Percentiles rank a stretch among this genome's conserved stretches.
Conservation (phyloP, 805 yeast genomes). For the Kazachstania kunashirensis region DNA sequence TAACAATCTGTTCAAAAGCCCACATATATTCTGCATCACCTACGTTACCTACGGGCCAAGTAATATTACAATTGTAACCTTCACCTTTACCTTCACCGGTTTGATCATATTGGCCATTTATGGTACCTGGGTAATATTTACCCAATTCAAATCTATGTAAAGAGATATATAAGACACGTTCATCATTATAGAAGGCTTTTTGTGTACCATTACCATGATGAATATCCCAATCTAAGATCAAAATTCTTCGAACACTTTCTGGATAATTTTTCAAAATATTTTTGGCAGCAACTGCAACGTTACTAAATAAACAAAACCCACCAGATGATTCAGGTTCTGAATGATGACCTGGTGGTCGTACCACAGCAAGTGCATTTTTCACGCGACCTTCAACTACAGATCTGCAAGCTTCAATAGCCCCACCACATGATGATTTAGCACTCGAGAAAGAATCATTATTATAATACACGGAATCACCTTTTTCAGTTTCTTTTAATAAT, state of each 20-base stretch:
- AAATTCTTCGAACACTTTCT: slow-evolving; percentile 73
- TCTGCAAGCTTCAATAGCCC: slow-evolving; percentile 90
- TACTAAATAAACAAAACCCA: slow-evolving; percentile 91
- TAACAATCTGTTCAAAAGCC: slow-evolving; percentile 74
- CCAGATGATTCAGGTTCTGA: slow-evolving; percentile 97
- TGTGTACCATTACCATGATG: slow-evolving; percentile 99
- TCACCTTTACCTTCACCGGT: slow-evolving; percentile 80
- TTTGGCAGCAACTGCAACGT: slow-evolving; percentile 95
- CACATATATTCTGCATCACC: slow-evolving; percentile 92
- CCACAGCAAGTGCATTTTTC: slow-evolving; percentile 86
- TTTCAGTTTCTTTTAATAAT: slow-evolving; percentile 72
- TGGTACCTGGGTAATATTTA: slow-evolving; percentile 87
- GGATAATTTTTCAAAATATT: slow-evolving; percentile 74
- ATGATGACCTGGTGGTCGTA: slow-evolving; percentile 98
- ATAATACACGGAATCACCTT: slow-evolving; percentile 89
- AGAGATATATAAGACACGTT: slow-evolving; percentile 82
- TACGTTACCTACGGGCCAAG: slow-evolving; percentile 89
- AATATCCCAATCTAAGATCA: slow-evolving; percentile 93
- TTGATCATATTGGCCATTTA: slow-evolving; percentile 70
- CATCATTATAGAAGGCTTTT: slow-evolving; percentile 79
- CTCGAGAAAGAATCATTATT: slow-evolving; percentile 82
- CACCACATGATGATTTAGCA: slow-evolving; percentile 92
- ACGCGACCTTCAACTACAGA: slow-evolving; percentile 92
- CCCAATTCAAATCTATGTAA: slow-evolving; percentile 90
- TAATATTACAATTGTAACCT: slow-evolving; percentile 83